Evolutionary conservation across 2,329 filamentous ascomycete genomes (phyloP).

Genomic region (Didymosphaeria variabile): DNA sequence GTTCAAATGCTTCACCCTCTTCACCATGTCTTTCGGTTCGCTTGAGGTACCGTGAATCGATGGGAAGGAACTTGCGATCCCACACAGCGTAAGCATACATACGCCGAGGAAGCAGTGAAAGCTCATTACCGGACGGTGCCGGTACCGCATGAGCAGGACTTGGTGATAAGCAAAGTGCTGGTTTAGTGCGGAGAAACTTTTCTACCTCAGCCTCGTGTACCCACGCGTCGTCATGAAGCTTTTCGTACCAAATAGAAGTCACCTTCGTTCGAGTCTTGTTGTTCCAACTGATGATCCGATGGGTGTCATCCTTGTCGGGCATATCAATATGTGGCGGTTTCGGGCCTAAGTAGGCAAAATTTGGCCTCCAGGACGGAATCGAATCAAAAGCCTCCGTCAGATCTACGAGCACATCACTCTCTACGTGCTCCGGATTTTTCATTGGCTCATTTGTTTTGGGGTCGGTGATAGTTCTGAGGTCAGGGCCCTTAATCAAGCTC

Average conservation of each 20-base stretch:
- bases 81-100: conserved; percentile 14
- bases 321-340: not conserved
- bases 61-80: conserved; percentile 11
- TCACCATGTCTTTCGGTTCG: not conserved
- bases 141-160: not conserved
- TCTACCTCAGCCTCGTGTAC: not conserved
- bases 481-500: conserved; percentile 1
- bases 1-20: conserved; percentile 7
- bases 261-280: not conserved
- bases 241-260: not conserved
- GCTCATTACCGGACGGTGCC: not conserved
- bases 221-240: not conserved
- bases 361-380: not conserved
- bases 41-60: conserved; percentile 7
- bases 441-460: not conserved
- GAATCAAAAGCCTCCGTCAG: conserved; percentile 1
- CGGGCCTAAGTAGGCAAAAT: not conserved
- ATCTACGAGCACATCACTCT: conserved; percentile 10
- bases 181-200: not conserved
- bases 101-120: conserved; percentile 6
- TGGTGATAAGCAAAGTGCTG: not conserved
- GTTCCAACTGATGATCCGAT: not conserved
- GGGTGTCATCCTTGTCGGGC: not conserved
- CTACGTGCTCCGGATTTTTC: conserved; percentile 6
- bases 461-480: not conserved